Evolutionary conservation across 768 basidiomycete genomes (phyloP).

Genomic region (Paxillus rubicundulus): DNA sequence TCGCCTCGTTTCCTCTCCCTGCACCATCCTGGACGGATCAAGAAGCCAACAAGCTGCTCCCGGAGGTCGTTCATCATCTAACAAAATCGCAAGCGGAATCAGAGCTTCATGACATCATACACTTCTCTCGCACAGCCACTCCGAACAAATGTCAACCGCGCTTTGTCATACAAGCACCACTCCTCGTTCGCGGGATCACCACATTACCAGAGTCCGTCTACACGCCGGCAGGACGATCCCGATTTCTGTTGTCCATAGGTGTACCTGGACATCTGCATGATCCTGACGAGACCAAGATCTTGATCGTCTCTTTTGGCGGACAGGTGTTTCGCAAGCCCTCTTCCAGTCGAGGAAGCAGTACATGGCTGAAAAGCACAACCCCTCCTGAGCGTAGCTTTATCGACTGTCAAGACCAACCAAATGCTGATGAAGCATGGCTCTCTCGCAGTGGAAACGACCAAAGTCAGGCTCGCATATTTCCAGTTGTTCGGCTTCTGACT

Average conservation of each 20-base stretch:
- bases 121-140: constrained; percentile 28
- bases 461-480: not conserved
- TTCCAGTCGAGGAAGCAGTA: constrained; percentile 25
- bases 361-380: too few species aligned
- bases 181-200: constrained; percentile 65
- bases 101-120: constrained; percentile 42
- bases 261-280: constrained; percentile 53
- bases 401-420: not conserved
- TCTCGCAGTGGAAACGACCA: not conserved
- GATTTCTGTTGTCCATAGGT: constrained; percentile 56
- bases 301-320: constrained; percentile 80
- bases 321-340: constrained; percentile 62
- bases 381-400: not conserved
- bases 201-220: constrained; percentile 41
- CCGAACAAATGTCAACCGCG: constrained; percentile 32
- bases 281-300: constrained; percentile 49
- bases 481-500: not conserved
- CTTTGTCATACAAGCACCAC: constrained; percentile 50
- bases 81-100: constrained; percentile 27
- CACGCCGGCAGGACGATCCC: constrained; percentile 49
- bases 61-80: constrained; percentile 45
- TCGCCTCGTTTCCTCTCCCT: constrained; percentile 50
- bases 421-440: not conserved
- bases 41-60: constrained; percentile 42
- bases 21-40: constrained; percentile 62